Percentiles rank a stretch among this genome's conserved stretches.
phyloP scores from a whole-genome alignment of 2,329 filamentous ascomycete genomes.

The Aspergillus vadensis region DNA sequence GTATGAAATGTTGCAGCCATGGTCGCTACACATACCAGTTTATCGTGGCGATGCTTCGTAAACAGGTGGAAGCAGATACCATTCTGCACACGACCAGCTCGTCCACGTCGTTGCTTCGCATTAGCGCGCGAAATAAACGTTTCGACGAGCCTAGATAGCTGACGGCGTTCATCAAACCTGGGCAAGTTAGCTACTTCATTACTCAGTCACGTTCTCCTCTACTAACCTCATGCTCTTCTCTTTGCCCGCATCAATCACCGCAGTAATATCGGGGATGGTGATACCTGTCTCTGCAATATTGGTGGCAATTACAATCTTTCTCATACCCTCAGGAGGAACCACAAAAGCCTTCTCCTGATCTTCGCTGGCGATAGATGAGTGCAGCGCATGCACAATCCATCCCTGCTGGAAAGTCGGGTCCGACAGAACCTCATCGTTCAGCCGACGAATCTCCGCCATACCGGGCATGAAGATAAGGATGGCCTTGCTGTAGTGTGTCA shows the following conservation, averaged over 20 bases:
- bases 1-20: slow-evolving; percentile 9
- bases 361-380: slow-evolving; percentile 93
- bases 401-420: slow-evolving; percentile 72
- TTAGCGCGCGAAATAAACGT: slow-evolving; percentile 95
- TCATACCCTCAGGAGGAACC: slow-evolving; percentile 74
- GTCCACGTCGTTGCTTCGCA: slow-evolving; percentile 88
- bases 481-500: slow-evolving; percentile 77
- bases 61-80: slow-evolving; percentile 96
- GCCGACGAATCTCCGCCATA: slow-evolving; percentile 83
- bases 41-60: slow-evolving; percentile 84
- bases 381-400: slow-evolving; percentile 87
- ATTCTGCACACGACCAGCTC: slow-evolving; percentile 92
- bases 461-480: slow-evolving; percentile 94
- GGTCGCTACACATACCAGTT: slow-evolving; percentile 45
- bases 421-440: slow-evolving; percentile 82
- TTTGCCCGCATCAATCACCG: slow-evolving; percentile 94
- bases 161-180: slow-evolving; percentile 86
- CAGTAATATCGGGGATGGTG: slow-evolving; percentile 96
- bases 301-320: slow-evolving; percentile 94
- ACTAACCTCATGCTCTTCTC: slow-evolving; percentile 80
- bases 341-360: slow-evolving; percentile 94
- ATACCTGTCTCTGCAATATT: slow-evolving; percentile 99
- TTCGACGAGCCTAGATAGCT: slow-evolving; percentile 87
- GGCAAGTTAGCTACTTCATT: slow-evolving; percentile 13
- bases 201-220: neutral